phyloP scores from a whole-genome alignment of 495 filamentous ascomycete genomes.

The Penicillium manginii region DNA sequence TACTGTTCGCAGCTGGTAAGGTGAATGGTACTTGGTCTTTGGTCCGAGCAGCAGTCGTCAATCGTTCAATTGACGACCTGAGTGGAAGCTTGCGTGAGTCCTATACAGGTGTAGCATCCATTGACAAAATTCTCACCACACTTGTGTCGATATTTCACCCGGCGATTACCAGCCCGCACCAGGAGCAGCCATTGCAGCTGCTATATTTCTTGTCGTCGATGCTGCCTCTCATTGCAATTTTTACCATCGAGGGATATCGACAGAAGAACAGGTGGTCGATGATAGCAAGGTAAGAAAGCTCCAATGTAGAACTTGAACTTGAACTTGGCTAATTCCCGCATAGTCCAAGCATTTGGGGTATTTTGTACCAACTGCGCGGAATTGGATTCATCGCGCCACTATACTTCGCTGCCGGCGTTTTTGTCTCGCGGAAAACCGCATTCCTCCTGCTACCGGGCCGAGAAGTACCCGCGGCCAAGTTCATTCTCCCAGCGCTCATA shows the following conservation, averaged over 20 bases:
- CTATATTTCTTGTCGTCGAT: constrained; percentile 21
- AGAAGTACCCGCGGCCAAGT: constrained; percentile 9
- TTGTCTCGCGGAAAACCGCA: not conserved
- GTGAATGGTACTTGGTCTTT: constrained; percentile 14
- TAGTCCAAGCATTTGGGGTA: constrained; percentile 18
- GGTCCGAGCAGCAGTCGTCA: constrained; percentile 8
- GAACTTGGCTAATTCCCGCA: not conserved
- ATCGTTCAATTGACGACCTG: not conserved
- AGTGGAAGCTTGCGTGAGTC: constrained; percentile 8
- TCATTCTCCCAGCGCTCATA: constrained; percentile 18
- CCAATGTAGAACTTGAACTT: not conserved
- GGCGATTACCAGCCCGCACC: constrained; percentile 5
- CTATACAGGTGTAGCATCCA: constrained; percentile 7
- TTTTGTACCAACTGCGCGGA: constrained; percentile 23
- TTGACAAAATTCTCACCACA: constrained; percentile 13
- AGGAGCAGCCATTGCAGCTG: constrained; percentile 18
- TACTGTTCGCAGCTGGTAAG: constrained; percentile 7
- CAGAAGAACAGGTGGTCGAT: constrained; percentile 19
- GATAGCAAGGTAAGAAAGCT: constrained; percentile 11
- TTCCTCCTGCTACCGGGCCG: constrained; percentile 11
- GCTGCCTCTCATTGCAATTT: constrained; percentile 20
- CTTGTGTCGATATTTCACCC: constrained; percentile 19
- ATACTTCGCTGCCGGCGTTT: constrained; percentile 15
- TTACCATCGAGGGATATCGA: constrained; percentile 23
- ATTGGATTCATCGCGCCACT: constrained; percentile 25